phyloP scores from a whole-genome alignment of 805 yeast genomes.

The Kazachstania viticola region DNA sequence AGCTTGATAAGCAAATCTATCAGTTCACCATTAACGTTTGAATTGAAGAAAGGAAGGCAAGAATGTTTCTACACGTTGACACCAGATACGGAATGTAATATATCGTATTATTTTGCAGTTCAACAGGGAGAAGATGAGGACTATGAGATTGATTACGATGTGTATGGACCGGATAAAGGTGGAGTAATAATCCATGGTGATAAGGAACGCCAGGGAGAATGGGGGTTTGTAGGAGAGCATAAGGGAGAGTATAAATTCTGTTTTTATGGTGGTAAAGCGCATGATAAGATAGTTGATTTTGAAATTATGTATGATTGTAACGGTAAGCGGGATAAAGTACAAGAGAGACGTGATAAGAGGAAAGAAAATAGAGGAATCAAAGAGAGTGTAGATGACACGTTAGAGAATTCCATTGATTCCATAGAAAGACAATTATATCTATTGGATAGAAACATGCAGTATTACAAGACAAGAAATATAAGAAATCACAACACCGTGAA shows the following conservation, averaged over 20 bases:
- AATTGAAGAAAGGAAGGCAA: constrained; percentile 11
- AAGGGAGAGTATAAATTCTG: constrained; percentile 83
- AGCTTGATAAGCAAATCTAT: too few species aligned
- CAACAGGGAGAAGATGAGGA: constrained; percentile 18
- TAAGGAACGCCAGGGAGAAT: constrained; percentile 71
- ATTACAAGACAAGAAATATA: constrained; percentile 81
- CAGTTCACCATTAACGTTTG: constrained; percentile 21
- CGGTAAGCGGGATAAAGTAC: constrained; percentile 38
- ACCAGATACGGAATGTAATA: constrained; percentile 54
- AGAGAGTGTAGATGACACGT: constrained; percentile 12
- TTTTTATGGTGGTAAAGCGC: constrained; percentile 68
- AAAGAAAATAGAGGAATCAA: constrained; percentile 10
- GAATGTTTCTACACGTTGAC: constrained; percentile 22
- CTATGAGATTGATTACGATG: constrained; percentile 13
- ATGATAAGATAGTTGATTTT: constrained; percentile 74
- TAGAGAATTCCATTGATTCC: constrained; percentile 34
- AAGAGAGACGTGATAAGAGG: constrained; percentile 41
- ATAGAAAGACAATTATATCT: constrained; percentile 51
- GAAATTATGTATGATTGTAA: constrained; percentile 40
- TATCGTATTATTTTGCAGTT: constrained; percentile 27
- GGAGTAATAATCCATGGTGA: constrained; percentile 35
- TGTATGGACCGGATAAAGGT: constrained; percentile 25
- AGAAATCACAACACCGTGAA: constrained; percentile 75
- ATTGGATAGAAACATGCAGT: constrained; percentile 51
- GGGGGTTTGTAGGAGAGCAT: constrained; percentile 50